Evolutionary conservation across 2,329 filamentous ascomycete species (phyloP).

Genomic region (Paecilomyces formosus): DNA sequence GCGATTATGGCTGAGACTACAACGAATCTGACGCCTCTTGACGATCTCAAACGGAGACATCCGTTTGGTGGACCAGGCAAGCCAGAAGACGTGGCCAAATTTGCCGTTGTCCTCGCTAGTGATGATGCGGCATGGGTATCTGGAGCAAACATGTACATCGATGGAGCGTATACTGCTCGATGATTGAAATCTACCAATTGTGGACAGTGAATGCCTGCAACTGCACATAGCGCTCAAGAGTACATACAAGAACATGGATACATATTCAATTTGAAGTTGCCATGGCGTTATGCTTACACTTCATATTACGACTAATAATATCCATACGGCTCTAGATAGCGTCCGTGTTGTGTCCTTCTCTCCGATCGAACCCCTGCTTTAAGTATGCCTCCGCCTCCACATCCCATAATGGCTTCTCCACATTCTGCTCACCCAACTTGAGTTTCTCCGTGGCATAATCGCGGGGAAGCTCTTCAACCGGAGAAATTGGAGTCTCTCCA

Average conservation of each 20-base stretch:
- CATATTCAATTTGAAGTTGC: neutral
- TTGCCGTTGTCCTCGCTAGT: neutral
- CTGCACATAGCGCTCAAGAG: neutral
- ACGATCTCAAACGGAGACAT: constrained; percentile 13
- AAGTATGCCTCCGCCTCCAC: neutral
- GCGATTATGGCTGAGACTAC: constrained; percentile 7
- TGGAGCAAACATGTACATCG: neutral
- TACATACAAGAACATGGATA: neutral
- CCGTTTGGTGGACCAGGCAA: constrained; percentile 21
- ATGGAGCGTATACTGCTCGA: neutral
- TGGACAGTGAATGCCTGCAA: neutral
- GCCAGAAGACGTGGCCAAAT: constrained; percentile 9
- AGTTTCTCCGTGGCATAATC: neutral
- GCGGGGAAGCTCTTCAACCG: neutral
- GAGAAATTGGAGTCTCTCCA: neutral
- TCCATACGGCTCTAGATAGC: neutral
- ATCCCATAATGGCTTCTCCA: neutral
- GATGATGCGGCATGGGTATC: neutral
- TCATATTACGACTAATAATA: neutral
- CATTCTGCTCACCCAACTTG: neutral
- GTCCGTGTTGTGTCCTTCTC: neutral
- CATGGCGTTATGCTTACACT: neutral
- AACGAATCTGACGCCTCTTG: constrained; percentile 9
- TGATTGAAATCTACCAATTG: neutral
- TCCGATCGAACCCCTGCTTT: neutral